Evolutionary conservation across 139 green algal species (phyloP).

Genomic region (Chlorokybus atmophyticus): DNA sequence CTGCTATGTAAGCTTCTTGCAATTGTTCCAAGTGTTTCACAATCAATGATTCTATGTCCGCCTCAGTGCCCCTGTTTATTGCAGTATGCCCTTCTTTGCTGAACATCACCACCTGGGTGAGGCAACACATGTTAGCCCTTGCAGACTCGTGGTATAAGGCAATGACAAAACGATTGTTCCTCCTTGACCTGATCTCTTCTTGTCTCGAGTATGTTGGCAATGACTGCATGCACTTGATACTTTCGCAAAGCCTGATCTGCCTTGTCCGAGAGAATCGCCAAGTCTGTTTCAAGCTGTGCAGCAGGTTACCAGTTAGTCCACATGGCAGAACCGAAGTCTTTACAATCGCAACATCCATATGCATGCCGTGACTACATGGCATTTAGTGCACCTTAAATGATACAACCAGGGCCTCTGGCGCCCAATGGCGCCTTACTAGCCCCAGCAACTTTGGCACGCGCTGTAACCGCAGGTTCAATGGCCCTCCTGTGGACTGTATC

Average conservation of each 20-base stretch:
- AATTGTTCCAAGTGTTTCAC: too few relatives aligned
- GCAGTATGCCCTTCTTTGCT: too few relatives aligned
- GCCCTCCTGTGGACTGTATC: conserved; percentile 72
- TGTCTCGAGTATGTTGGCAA: conserved; percentile 85
- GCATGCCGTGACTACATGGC: conserved; percentile 1
- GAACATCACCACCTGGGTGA: too few relatives aligned
- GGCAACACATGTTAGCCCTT: too few relatives aligned
- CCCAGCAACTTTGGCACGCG: conserved; percentile 89
- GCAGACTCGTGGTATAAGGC: too few relatives aligned
- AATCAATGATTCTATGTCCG: too few relatives aligned
- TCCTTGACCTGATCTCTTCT: conserved; percentile 30
- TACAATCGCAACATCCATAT: too few relatives aligned
- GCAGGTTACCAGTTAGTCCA: too few relatives aligned
- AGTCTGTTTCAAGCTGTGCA: conserved; percentile 77
- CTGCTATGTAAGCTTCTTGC: too few relatives aligned
- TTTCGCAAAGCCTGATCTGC: conserved; percentile 34
- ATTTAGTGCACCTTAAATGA: conserved; percentile 69
- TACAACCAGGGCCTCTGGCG: conserved; percentile 66
- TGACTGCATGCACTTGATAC: conserved; percentile 78
- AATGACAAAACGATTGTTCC: too few relatives aligned
- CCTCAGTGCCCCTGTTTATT: too few relatives aligned
- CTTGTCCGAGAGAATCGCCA: conserved; percentile 50
- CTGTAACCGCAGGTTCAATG: conserved; percentile 38
- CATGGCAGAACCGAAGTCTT: too few relatives aligned
- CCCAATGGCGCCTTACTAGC: conserved; percentile 58